Percentiles rank a stretch among this genome's conserved stretches.
Evolutionary conservation across 345 rosid species (phyloP).

Genomic region (Eucalyptus leucophloia): DNA sequence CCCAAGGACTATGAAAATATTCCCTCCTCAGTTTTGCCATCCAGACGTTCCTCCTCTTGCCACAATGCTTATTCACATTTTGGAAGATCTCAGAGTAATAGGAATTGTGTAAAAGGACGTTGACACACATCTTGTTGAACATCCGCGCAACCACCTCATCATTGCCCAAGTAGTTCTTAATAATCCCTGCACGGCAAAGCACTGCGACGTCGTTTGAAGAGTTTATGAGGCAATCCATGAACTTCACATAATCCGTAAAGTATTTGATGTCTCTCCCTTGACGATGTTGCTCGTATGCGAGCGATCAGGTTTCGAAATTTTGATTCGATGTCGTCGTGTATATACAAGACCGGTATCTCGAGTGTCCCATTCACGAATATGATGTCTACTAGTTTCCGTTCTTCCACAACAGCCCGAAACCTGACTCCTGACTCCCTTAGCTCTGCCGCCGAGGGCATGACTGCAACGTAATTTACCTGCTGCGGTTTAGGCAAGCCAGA

Average conservation of each 20-base stretch:
- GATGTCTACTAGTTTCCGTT: not conserved
- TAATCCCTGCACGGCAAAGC: too few relatives aligned
- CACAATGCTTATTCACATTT: accelerated
- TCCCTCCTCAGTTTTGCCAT: too few relatives aligned
- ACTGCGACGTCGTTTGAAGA: accelerated
- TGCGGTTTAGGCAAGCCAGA: accelerated
- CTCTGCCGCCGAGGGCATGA: accelerated
- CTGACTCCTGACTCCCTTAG: not conserved
- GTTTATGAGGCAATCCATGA: too few relatives aligned
- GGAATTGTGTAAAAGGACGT: accelerated
- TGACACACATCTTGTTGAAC: accelerated
- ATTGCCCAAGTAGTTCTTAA: too few relatives aligned
- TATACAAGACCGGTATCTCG: accelerated
- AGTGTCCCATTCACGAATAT: not conserved
- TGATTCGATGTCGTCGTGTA: accelerated
- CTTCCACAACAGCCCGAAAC: too few relatives aligned
- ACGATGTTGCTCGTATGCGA: too few relatives aligned
- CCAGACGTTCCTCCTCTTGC: accelerated
- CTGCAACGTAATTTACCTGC: accelerated
- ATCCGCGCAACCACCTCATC: accelerated
- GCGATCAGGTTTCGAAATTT: too few relatives aligned
- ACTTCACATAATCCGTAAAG: accelerated
- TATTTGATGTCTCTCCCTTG: accelerated
- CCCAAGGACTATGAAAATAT: too few relatives aligned
- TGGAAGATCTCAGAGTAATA: too few relatives aligned